Conservation (phyloP, 1,284 basidiomycete species). For the Boletellus deceptivus region DNA sequence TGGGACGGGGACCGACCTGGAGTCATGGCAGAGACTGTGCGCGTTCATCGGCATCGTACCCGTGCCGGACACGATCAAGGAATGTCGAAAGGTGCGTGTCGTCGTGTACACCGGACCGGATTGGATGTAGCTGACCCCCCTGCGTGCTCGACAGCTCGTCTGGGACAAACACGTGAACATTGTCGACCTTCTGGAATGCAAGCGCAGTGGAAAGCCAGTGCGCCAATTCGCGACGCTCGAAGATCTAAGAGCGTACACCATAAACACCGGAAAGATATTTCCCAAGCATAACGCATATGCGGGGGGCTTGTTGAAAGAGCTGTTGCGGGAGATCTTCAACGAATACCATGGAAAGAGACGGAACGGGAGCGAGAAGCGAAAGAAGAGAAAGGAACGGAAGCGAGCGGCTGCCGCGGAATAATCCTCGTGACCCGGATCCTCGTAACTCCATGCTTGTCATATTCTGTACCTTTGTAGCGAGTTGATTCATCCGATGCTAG, state of each 20-base stretch:
- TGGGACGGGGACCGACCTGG: neutral
- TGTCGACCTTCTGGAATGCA: constrained; percentile 2
- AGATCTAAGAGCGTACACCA: neutral
- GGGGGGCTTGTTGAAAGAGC: neutral
- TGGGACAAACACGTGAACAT: constrained; percentile 1
- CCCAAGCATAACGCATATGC: neutral
- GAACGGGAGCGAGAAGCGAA: neutral
- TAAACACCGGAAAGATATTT: neutral
- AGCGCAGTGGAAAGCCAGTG: neutral
- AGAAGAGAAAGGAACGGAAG: neutral
- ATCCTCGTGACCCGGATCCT: neutral
- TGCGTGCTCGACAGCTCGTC: neutral
- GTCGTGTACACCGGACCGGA: no score
- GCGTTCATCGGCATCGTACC: neutral
- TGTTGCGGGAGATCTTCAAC: neutral
- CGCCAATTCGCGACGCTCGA: constrained; percentile 1
- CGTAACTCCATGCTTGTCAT: no score
- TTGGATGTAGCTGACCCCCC: no score
- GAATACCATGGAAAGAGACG: neutral
- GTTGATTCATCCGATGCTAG: no score
- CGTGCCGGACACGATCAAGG: neutral
- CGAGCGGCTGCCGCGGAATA: neutral
- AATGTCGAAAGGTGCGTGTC: neutral
- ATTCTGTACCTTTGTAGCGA: no score
- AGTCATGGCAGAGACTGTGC: constrained; percentile 1